Evolutionary conservation across 148 eudicot genomes (phyloP).

Genomic region (Silene latifolia): DNA sequence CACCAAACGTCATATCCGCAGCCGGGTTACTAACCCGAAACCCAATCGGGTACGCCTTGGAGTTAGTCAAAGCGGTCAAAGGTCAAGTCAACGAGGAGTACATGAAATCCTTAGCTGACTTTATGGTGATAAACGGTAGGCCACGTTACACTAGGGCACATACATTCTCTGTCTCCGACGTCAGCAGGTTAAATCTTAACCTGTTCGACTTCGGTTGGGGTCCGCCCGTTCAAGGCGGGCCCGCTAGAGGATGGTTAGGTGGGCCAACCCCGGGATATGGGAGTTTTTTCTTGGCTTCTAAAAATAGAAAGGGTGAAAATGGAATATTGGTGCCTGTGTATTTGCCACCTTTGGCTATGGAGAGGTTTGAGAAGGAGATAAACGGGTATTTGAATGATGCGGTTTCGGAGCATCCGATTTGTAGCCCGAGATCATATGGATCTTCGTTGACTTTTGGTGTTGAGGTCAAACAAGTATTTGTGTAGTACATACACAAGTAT

Average conservation of each 20-base stretch:
- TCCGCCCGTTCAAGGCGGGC: conserved; percentile 12
- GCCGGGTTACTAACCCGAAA: background rate
- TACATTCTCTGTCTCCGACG: conserved; percentile 7
- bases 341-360: conserved; percentile 7
- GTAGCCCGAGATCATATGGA: conserved; percentile 5
- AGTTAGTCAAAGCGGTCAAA: background rate
- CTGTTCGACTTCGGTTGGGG: conserved; percentile 9
- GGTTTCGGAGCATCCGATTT: conserved; percentile 3
- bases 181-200: conserved; percentile 1
- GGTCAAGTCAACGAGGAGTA: conserved; percentile 7
- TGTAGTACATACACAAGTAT: no score
- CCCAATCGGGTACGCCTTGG: conserved; percentile 10
- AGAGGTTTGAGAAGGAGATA: conserved; percentile 5
- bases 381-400: conserved; percentile 3
- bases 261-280: conserved; percentile 12
- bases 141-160: conserved; percentile 17
- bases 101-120: conserved; percentile 13
- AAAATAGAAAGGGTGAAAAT: conserved; percentile 13
- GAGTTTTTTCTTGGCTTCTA: conserved; percentile 6
- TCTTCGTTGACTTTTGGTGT: background rate
- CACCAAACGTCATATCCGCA: background rate
- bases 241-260: conserved; percentile 13
- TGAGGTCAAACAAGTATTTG: no score
- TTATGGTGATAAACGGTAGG: conserved; percentile 6
- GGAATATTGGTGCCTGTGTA: conserved; percentile 15